Base-by-base conservation (phyloP, 768 basidiomycete species). In the Naematelia aurantialba region DNA sequence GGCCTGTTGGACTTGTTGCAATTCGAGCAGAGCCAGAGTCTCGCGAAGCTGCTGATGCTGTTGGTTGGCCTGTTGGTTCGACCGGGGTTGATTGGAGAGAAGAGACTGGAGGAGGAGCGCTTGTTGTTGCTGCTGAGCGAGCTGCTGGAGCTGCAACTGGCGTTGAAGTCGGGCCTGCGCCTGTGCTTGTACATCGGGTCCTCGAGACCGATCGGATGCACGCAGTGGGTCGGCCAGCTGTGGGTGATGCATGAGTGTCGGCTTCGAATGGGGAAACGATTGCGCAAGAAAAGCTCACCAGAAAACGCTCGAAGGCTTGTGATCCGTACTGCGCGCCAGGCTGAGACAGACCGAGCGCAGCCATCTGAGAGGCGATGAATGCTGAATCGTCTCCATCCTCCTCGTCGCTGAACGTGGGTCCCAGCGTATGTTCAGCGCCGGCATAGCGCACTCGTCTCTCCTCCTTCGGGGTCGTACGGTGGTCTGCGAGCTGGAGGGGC, bases 371-470 rank as follows among this genome's bases (percentile, higher is more conserved):
- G 22, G 69, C 67, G 27, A 71, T 68, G 45, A 63, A 71, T 44
- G 59, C 66, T 12, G 67, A 58, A 53, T 71, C 69, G 51, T 71
- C 69, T 3, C 67, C 69, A 51, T 71, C 69, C 54, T 68, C 69
- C 24, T 71, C 69, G 17, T 68, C 67, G 39, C 64, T 66, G 53
- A 71, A 71, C 1, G 57, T 63, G 2, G 69, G 69, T 22, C 69
- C 69, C 4, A 71, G 60, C 10, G 69, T 71, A 49, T 67, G 65
- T 22, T 66, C 54, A 10, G 52, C 19, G 29, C 19, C 29, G 17
- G 52, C 4, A 11, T 24, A 31, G 24, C 30, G 52, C 4, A 52
- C 34, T 17, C 34, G 8, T 39, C 34, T 39, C 34, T 39, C 34
- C 34, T 39, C 34, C 34, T 39, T 39, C 8, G 34, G 34, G 34